These are phyloP conservation scores for Cymodocea nodosa DNA, from an alignment of 116 monocot species.

Conservation along the genomic window DNA sequence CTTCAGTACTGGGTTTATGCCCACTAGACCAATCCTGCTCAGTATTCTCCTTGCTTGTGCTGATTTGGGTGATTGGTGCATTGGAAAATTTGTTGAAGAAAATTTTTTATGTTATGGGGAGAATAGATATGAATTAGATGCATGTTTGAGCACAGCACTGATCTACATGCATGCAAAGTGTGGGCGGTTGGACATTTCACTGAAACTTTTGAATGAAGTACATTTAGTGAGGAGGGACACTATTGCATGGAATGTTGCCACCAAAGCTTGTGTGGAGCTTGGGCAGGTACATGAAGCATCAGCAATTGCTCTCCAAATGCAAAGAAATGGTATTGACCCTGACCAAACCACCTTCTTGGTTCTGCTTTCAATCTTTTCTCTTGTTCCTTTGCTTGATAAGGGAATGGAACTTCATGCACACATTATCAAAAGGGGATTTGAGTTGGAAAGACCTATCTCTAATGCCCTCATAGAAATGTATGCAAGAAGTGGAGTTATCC, in stretches of 20 bases:
- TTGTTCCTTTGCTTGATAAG: constrained; percentile 19
- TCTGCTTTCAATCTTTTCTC: constrained; percentile 27
- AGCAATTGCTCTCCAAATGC: constrained; percentile 32
- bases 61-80: constrained; percentile 36
- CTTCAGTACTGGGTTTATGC: constrained; percentile 7
- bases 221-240: constrained; percentile 23
- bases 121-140: constrained; percentile 16
- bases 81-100: constrained; percentile 28
- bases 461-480: constrained; percentile 67
- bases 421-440: constrained; percentile 52
- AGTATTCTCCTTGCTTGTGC: constrained; percentile 49
- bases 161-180: constrained; percentile 61
- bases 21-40: constrained; percentile 42
- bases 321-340: constrained; percentile 32
- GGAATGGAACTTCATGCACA: constrained; percentile 36
- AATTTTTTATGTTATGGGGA: constrained; percentile 16
- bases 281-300: constrained; percentile 17
- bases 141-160: constrained; percentile 32
- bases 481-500: constrained; percentile 36
- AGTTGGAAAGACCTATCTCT: constrained; percentile 16
- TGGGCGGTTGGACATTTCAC: constrained; percentile 23
- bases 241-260: constrained; percentile 60
- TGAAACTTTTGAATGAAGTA: constrained; percentile 21
- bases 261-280: constrained; percentile 41
- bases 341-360: constrained; percentile 33